These are phyloP conservation scores for Physcomitrellopsis africana DNA, from an alignment of 225 moss, liverwort and hornwort genomes.

Conservation along the genomic window DNA sequence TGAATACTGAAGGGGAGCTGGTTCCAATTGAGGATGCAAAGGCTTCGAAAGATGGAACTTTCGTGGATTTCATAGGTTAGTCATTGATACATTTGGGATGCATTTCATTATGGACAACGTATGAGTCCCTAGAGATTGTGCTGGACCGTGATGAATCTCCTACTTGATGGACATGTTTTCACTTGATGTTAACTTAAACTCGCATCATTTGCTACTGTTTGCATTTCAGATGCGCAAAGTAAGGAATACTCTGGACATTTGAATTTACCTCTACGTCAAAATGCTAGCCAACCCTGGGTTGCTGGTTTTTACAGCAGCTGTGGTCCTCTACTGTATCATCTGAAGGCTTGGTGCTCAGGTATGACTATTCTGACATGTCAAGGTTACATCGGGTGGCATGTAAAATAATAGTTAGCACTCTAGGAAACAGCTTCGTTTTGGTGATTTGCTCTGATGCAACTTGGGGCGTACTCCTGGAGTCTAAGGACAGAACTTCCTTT, in stretches of 20 bases:
- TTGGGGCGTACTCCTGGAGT: neutral
- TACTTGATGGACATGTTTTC: too few relatives aligned
- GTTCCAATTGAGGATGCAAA: conserved; percentile 26
- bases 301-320: conserved; percentile 51
- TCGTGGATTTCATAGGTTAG: conserved; percentile 39
- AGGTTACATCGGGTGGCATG: neutral
- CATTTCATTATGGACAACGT: too few relatives aligned
- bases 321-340: conserved; percentile 41
- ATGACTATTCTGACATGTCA: neutral
- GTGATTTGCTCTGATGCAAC: too few relatives aligned
- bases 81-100: neutral
- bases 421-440: too few relatives aligned
- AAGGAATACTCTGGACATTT: conserved; percentile 34
- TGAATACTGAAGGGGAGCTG: conserved; percentile 36
- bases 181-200: too few relatives aligned
- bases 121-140: too few relatives aligned
- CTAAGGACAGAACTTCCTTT: neutral
- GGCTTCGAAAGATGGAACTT: neutral
- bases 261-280: conserved; percentile 38
- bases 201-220: too few relatives aligned
- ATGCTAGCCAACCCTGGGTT: conserved; percentile 34
- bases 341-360: conserved; percentile 66
- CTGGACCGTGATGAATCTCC: too few relatives aligned
- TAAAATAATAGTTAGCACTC: too few relatives aligned
- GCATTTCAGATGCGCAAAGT: neutral